These are phyloP conservation scores for Cladosporium halotolerans DNA, from an alignment of 2,329 filamentous ascomycete genomes.

Conservation along the genomic window DNA sequence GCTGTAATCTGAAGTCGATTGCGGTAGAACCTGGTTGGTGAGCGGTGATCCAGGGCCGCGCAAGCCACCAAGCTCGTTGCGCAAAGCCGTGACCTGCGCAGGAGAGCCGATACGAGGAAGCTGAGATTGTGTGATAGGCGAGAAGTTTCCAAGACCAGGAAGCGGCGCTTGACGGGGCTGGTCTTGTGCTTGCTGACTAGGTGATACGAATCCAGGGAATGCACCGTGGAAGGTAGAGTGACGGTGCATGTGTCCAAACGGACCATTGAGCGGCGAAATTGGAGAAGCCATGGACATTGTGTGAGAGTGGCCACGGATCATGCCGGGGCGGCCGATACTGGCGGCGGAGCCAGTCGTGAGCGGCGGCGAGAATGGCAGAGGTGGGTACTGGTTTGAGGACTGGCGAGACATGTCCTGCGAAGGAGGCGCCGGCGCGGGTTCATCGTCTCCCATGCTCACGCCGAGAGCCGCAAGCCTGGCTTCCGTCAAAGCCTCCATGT, in stretches of 20 bases:
- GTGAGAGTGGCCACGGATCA: constrained; percentile 36
- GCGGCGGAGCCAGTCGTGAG: constrained; percentile 71
- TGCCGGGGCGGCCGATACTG: constrained; percentile 47
- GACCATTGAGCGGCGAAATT: constrained; percentile 55
- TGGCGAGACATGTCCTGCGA: constrained; percentile 59
- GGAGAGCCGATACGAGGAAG: constrained; percentile 40
- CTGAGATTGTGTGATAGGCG: constrained; percentile 18
- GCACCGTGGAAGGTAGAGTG: constrained; percentile 56
- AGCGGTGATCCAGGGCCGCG: constrained; percentile 56
- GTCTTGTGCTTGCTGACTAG: constrained; percentile 11
- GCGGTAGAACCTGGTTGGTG: constrained; percentile 29
- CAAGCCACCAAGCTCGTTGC: constrained; percentile 22
- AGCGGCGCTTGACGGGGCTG: constrained; percentile 9
- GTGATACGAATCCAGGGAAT: constrained; percentile 9
- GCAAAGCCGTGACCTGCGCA: constrained; percentile 33
- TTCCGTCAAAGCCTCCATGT: constrained; percentile 77
- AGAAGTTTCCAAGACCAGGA: constrained; percentile 14
- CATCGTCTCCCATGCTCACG: constrained; percentile 72
- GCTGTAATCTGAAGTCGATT: constrained; percentile 26
- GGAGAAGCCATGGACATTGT: constrained; percentile 65
- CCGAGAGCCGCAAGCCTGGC: constrained; percentile 88
- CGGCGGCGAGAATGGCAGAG: constrained; percentile 76
- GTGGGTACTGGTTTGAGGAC: constrained; percentile 66
- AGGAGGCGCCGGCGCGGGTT: constrained; percentile 45
- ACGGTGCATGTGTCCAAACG: constrained; percentile 57